Conservation (phyloP, 306 rosid species). For the Pyrus betulifolia region DNA sequence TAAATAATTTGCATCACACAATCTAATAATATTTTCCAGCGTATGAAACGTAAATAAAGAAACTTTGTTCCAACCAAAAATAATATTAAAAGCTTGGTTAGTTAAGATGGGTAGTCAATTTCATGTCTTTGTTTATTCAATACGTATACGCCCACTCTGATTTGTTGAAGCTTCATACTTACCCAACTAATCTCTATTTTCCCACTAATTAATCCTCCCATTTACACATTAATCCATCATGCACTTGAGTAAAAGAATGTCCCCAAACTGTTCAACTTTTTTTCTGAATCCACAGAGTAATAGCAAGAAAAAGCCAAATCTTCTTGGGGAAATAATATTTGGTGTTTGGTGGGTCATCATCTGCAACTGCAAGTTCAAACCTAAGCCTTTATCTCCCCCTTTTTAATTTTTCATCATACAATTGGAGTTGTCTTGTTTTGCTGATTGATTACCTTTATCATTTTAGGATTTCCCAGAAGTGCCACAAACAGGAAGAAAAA, state of each 20-base stretch:
- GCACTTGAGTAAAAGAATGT: conserved; percentile 3
- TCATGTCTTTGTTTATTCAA: conserved; percentile 5
- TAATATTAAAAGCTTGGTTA: background rate
- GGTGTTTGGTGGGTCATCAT: conserved; percentile 27
- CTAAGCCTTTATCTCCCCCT: conserved; percentile 7
- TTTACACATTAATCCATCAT: conserved; percentile 1
- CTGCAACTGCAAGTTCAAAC: conserved; percentile 4
- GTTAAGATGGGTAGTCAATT: background rate
- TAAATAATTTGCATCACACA: no score
- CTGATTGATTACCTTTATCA: conserved; percentile 30
- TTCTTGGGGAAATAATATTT: background rate
- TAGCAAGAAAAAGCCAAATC: conserved; percentile 30
- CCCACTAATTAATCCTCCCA: background rate
- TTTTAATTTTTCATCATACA: background rate
- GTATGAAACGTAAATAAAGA: no score
- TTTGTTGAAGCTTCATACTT: conserved; percentile 9
- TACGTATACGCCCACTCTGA: conserved; percentile 2
- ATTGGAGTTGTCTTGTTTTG: conserved; percentile 15
- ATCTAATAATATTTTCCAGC: no score
- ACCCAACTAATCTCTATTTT: conserved; percentile 13
- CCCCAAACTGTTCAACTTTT: conserved; percentile 10
- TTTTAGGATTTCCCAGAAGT: conserved; percentile 47
- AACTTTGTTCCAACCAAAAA: background rate
- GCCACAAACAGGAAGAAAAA: conserved; percentile 31
- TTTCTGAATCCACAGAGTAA: conserved; percentile 14